Evolutionary conservation across 441 rosid genomes (phyloP).

Genomic region (Arabidopsis hybrid): DNA sequence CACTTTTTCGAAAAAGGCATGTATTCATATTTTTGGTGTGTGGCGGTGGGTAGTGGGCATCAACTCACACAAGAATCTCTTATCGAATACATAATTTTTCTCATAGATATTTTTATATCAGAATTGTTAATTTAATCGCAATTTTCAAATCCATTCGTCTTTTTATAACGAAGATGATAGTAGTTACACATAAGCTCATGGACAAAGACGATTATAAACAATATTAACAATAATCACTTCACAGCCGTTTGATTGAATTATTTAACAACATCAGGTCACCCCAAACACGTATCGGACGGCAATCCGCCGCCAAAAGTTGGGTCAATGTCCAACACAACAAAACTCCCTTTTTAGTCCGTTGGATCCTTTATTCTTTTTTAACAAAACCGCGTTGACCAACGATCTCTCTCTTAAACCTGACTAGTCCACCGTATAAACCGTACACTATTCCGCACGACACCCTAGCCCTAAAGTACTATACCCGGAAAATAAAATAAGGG

Average conservation of each 20-base stretch:
- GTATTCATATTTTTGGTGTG: neutral
- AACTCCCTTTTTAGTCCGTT: too few relatives aligned
- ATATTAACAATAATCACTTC: constrained; percentile 23
- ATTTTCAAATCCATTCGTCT: too few relatives aligned
- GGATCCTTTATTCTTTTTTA: constrained; percentile 31
- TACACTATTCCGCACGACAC: constrained; percentile 37
- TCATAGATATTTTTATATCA: neutral
- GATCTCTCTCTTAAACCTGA: constrained; percentile 18
- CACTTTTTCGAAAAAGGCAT: neutral
- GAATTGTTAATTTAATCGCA: too few relatives aligned
- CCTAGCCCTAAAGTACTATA: constrained; percentile 17
- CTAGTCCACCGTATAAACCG: constrained; percentile 40
- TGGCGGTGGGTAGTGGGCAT: constrained; percentile 34
- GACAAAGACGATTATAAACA: constrained; percentile 4
- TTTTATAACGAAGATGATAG: neutral
- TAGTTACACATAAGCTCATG: constrained; percentile 18
- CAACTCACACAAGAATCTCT: constrained; percentile 29
- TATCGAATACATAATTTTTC: neutral
- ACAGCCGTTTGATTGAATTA: constrained; percentile 40
- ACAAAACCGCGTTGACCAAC: constrained; percentile 46
- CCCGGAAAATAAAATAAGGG: constrained; percentile 17
- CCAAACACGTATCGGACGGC: constrained; percentile 43
- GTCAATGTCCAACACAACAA: too few relatives aligned
- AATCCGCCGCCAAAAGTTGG: constrained; percentile 39
- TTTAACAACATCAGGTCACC: constrained; percentile 44